Evolutionary conservation across 2,329 filamentous ascomycete species (phyloP), one percentile per base, ranked within the genome.

Genomic region (Leptosphaerulina australis): DNA sequence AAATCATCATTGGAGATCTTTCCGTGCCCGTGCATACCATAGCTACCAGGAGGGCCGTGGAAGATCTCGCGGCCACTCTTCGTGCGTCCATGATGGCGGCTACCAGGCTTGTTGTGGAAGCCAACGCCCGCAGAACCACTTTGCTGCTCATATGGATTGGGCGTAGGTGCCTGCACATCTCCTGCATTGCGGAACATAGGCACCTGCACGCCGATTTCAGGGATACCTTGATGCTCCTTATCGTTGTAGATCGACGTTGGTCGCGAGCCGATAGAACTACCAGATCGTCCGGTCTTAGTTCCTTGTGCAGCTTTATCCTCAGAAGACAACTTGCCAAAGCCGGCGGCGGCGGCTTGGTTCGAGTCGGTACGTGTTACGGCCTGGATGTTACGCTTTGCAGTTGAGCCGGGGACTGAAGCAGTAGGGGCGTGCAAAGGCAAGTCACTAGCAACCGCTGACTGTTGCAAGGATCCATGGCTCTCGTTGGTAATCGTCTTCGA

Each of bases 81-180:
- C 74, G 84, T 90, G 56, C 91, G 86, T 44, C 74, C 69, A 50
- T 80, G 77, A 55, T 81, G 77, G 67, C 92, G 88, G 37, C 59
- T 74, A 38, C 60, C 73, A 58, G 54, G 72, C 69, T 69, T 79
- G 67, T 83, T 79, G 67, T 79, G 80, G 66, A 81, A 83, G 25
- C 79, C 80, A 63, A 81, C 73, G 29, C 77, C 77, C 26, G 56
- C 56, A 5, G 75, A 63, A 30, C 70, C 56, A 70, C 70, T 67
- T 37, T 71, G 65, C 41, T 72, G 60, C 20, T 68, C 65, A 51
- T 74, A 77, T 7, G 86, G 87, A 2, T 85, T 83, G 1, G 92
- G 91, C 2, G 92, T 94, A 2, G 94, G 94, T 11, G 94, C 94
- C 76, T 99, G 94, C 8, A 97, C 94, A 70, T 97, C 93, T 55